These are phyloP conservation scores for Nicotiana paniculata DNA, from an alignment of 257 asterid species.

Conservation along the genomic window DNA sequence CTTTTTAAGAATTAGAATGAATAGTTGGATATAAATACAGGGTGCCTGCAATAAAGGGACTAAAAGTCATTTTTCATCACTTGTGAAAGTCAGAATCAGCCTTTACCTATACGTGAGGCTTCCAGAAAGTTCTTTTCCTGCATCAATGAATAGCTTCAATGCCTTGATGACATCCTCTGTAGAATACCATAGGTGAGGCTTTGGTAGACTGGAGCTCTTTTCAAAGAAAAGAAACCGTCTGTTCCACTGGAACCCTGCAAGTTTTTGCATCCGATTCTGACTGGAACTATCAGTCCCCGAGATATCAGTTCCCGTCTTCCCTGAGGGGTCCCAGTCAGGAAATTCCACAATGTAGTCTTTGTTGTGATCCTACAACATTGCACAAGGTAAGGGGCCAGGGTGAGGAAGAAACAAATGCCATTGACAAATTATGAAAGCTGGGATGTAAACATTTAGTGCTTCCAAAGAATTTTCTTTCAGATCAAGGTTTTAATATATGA, in stretches of 20 bases:
- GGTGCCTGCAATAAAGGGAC: not conserved
- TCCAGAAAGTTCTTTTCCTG: constrained; percentile 71
- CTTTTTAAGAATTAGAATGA: not conserved
- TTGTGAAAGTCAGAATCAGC: not conserved
- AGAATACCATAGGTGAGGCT: constrained; percentile 84
- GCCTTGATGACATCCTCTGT: constrained; percentile 55
- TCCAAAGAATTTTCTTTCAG: not conserved
- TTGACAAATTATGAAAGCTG: not conserved
- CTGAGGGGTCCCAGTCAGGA: constrained; percentile 88
- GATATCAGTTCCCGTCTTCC: constrained; percentile 16
- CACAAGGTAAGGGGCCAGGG: not conserved
- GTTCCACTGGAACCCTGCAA: constrained; percentile 22
- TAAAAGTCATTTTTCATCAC: not conserved
- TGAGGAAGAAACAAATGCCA: not conserved
- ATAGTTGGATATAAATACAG: not conserved
- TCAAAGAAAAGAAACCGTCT: constrained; percentile 62
- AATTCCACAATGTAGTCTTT: constrained; percentile 77
- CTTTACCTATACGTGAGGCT: constrained; percentile 78
- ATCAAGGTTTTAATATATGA: not conserved
- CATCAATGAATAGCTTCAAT: constrained; percentile 73
- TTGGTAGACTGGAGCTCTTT: constrained; percentile 44
- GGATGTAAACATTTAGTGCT: constrained; percentile 1
- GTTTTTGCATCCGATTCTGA: constrained; percentile 28
- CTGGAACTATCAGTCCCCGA: constrained; percentile 17
- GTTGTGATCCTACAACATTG: constrained; percentile 69